These are phyloP conservation scores for Magnusiomyces suaveolens DNA, from an alignment of 1,139 yeast genomes.

Conservation along the genomic window DNA sequence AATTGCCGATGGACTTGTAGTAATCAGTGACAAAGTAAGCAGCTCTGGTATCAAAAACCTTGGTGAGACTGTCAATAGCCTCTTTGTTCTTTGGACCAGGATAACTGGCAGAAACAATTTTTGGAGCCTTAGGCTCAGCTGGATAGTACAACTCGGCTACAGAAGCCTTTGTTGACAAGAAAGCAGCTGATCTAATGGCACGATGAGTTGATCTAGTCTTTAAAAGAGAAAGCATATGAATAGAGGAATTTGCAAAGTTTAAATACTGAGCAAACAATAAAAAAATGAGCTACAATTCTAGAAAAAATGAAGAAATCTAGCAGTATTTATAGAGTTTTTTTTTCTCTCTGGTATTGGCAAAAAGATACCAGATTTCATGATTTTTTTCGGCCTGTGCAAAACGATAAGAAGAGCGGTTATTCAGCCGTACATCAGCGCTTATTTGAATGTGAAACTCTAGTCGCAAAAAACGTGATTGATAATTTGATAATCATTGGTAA, in stretches of 20 bases:
- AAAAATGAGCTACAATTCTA: too few species aligned
- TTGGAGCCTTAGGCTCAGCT: conserved; percentile 55
- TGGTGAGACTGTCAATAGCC: conserved; percentile 40
- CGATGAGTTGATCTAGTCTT: background rate
- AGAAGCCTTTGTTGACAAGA: conserved; percentile 16
- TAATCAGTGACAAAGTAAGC: conserved; percentile 63
- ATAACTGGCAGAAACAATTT: conserved; percentile 37
- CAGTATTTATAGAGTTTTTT: too few species aligned
- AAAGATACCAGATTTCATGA: too few species aligned
- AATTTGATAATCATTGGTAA: too few species aligned
- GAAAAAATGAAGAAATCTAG: too few species aligned
- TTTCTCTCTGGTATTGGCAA: too few species aligned
- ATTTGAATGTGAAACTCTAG: too few species aligned
- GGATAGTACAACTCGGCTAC: conserved; percentile 38
- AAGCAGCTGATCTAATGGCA: background rate
- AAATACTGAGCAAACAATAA: too few species aligned
- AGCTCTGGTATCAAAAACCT: conserved; percentile 55
- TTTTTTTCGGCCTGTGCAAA: too few species aligned
- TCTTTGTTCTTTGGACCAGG: conserved; percentile 58
- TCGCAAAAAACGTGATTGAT: too few species aligned
- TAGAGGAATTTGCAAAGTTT: background rate
- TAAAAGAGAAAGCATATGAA: background rate
- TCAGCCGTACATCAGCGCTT: too few species aligned
- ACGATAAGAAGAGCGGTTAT: too few species aligned
- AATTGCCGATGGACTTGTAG: conserved; percentile 59